A percentile compares a stretch with the other conserved stretches of the same genome.
Conservation (phyloP, 495 filamentous ascomycete species). For the Penicillium simplicissimum region DNA sequence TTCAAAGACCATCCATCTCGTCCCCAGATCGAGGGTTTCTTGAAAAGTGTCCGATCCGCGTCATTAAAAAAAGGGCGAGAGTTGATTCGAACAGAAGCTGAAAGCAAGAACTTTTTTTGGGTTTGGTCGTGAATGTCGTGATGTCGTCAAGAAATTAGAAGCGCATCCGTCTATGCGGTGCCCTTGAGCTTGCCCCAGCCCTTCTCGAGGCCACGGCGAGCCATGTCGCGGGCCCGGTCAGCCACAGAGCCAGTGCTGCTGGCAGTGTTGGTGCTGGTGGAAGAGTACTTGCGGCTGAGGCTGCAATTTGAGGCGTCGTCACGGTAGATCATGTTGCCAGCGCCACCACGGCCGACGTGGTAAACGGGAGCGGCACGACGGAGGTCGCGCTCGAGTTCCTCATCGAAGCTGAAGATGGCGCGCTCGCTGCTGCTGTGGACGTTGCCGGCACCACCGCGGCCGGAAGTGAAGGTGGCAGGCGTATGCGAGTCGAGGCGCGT, state of each 20-base stretch:
- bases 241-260: constrained; percentile 43
- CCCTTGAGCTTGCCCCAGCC: constrained; percentile 49
- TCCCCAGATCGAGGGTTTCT: constrained; percentile 3
- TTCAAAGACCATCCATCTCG: constrained; percentile 2
- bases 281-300: constrained; percentile 45
- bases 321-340: constrained; percentile 69
- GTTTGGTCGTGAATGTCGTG: constrained; percentile 31
- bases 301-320: constrained; percentile 31
- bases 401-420: constrained; percentile 85
- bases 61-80: constrained; percentile 16
- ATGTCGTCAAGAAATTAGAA: constrained; percentile 4
- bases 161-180: constrained; percentile 32
- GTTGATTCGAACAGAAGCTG: constrained; percentile 7
- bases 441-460: constrained; percentile 91
- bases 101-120: constrained; percentile 37
- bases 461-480: constrained; percentile 63
- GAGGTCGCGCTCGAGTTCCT: constrained; percentile 77
- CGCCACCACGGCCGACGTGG: constrained; percentile 86
- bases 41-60: constrained; percentile 8
- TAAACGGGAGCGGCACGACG: constrained; percentile 65
- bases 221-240: constrained; percentile 44
- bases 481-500: constrained; percentile 44
- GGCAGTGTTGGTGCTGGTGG: constrained; percentile 36
- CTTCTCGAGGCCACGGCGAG: constrained; percentile 44
- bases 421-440: constrained; percentile 66